phyloP scores from a whole-genome alignment of 1,284 basidiomycete genomes.

The Cutaneotrichosporon sp. region DNA sequence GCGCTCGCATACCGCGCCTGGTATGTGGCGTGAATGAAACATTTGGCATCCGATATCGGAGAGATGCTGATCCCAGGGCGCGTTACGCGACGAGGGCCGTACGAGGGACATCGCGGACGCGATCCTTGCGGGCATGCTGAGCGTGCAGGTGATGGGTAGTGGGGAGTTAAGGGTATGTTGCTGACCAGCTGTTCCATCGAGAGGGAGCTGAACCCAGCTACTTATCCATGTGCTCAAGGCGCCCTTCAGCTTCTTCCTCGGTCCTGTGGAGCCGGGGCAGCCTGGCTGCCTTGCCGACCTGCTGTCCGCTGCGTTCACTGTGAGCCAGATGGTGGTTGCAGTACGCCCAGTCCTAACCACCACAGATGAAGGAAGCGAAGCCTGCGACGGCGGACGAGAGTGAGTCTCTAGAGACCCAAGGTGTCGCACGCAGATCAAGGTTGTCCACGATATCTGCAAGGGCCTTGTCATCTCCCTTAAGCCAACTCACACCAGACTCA shows the following conservation, averaged over 20 bases:
- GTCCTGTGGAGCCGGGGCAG: neutral
- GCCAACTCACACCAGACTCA: neutral
- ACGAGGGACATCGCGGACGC: constrained; percentile 16
- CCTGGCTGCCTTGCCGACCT: neutral
- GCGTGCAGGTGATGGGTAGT: constrained; percentile 12
- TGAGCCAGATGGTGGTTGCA: neutral
- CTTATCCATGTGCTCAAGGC: constrained; percentile 11
- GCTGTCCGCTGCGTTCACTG: constrained; percentile 14
- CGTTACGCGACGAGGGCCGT: constrained; percentile 3
- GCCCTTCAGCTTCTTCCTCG: constrained; percentile 13
- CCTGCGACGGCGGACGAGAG: neutral
- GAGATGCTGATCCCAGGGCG: constrained; percentile 11
- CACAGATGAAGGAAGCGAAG: constrained; percentile 8
- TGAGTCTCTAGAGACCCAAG: neutral
- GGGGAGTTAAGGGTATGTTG: constrained; percentile 19
- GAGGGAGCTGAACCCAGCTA: constrained; percentile 16
- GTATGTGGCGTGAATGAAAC: neutral
- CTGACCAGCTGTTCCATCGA: neutral
- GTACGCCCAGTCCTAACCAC: neutral
- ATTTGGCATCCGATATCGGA: neutral
- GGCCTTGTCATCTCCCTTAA: neutral
- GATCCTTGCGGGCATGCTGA: constrained; percentile 18
- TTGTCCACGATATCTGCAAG: too few relatives aligned
- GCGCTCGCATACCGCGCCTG: neutral
- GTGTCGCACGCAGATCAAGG: too few relatives aligned